These are phyloP conservation scores for Plantago elongata DNA, from an alignment of 257 asterid species.

Conservation along the genomic window DNA sequence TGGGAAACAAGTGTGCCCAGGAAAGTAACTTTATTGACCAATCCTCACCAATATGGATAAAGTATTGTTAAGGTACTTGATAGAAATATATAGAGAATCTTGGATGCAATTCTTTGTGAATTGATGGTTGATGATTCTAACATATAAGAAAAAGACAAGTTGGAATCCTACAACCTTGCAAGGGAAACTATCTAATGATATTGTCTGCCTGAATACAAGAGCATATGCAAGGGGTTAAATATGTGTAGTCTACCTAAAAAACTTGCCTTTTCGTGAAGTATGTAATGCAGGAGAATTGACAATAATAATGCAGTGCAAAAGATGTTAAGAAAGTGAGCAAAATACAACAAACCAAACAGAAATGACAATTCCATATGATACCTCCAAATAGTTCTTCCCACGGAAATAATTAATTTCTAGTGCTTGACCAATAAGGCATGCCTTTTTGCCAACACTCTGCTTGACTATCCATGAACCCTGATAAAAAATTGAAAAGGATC, in stretches of 20 bases:
- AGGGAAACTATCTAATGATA: too few relatives aligned
- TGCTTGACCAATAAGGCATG: constrained; percentile 87
- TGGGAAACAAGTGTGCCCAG: neutral
- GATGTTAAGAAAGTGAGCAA: constrained; percentile 6
- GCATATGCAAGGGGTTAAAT: too few relatives aligned
- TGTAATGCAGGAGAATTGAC: too few relatives aligned
- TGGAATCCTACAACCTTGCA: too few relatives aligned
- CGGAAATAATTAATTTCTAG: constrained; percentile 66
- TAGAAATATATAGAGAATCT: too few relatives aligned
- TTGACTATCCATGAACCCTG: constrained; percentile 98
- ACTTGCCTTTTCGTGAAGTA: too few relatives aligned
- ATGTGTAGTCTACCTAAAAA: too few relatives aligned
- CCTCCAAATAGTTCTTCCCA: constrained; percentile 90
- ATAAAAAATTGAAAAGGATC: constrained; percentile 7
- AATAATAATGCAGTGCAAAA: neutral
- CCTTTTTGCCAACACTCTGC: constrained; percentile 93
- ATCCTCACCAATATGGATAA: neutral
- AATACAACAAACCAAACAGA: constrained; percentile 2
- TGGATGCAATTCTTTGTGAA: too few relatives aligned
- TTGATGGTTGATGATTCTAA: too few relatives aligned
- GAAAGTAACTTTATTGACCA: neutral
- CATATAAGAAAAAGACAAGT: too few relatives aligned
- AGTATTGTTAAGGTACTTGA: neutral
- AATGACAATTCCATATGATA: constrained; percentile 23
- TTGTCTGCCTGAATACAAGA: too few relatives aligned